Conservation (phyloP, 306 rosid genomes). For the Lablab purpureus region DNA sequence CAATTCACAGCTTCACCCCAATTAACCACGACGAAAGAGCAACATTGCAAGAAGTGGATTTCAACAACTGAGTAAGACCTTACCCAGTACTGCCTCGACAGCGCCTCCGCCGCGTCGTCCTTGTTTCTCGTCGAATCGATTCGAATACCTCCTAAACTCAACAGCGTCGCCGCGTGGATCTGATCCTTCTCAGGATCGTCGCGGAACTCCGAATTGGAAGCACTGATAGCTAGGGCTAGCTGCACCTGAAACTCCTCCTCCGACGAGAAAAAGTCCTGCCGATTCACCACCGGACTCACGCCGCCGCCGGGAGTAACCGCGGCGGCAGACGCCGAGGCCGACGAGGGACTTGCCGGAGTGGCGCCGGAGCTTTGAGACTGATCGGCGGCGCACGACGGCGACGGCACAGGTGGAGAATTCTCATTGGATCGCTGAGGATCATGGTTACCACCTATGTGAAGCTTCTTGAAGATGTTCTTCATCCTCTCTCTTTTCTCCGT, state of each 20-base stretch:
- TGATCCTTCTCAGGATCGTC: conserved; percentile 96
- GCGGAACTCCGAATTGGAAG: conserved; percentile 84
- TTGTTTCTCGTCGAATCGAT: conserved; percentile 58
- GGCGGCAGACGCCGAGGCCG: conserved; percentile 54
- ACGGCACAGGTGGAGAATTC: conserved; percentile 46
- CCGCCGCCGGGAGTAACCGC: conserved; percentile 28
- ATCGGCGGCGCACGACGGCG: conserved; percentile 63
- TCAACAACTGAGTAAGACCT: conserved; percentile 54
- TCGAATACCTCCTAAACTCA: conserved; percentile 79
- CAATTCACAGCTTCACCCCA: conserved; percentile 29
- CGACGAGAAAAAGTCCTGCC: conserved; percentile 78
- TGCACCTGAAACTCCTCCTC: conserved; percentile 99
- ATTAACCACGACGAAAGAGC: conserved; percentile 12
- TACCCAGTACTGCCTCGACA: conserved; percentile 98
- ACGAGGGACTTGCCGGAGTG: conserved; percentile 59
- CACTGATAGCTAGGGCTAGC: conserved; percentile 98
- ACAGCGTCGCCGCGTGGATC: conserved; percentile 85
- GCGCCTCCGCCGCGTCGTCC: conserved; percentile 70
- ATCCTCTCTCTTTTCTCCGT: conserved; percentile 54
- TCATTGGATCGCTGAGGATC: conserved; percentile 84
- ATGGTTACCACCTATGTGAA: conserved; percentile 80
- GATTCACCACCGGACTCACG: conserved; percentile 46
- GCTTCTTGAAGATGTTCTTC: conserved; percentile 99
- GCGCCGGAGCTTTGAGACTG: conserved; percentile 53
- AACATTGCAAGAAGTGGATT: conserved; percentile 10